Base-by-base conservation (phyloP, 352 stramenopile genomes). In the Globisporangium yorkense region DNA sequence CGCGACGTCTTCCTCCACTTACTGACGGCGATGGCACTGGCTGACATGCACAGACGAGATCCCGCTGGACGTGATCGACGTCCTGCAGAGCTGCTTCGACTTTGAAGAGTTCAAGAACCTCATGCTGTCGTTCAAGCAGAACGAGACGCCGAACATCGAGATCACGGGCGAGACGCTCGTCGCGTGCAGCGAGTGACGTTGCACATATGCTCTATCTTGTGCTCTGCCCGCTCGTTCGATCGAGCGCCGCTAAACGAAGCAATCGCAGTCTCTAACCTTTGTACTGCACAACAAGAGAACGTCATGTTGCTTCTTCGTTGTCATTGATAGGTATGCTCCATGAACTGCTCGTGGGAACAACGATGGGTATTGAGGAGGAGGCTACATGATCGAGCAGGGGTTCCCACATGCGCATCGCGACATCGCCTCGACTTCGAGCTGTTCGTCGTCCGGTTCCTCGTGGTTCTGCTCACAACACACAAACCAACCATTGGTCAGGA, bases 41-140 rank as follows among this genome's bases (percentile, higher is more conserved):
- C 5, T 9, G 31, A 9, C 31, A 9, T 8, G 20, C n/a, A 31
- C 18, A 85, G 83, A 92, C 31, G 79, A 92, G 50, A 91, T 94
- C 52, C 72, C 80, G 2, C 56, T 80, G 6, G 84, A 91, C 59
- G 83, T 92, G 33, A 85, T 89, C 56, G 84, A 92, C 59, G 76
- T 92, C 21, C 63, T 94, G 20, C 59, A 90, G 61, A 92, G 82
- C 63, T 90, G 74, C 66, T 87, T 77, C 16, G 77, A 91, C 56
- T 94, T 94, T 71, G 84, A 94, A 61, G 84, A 94, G 53, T 94
- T 94, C 65, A 92, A 92, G 71, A 84, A 62, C 44, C 75, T 94
- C 27, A 92, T 94, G 82, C 67, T 94, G 18, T 92, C 80, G 27
- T 92, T 85, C 66, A 94, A 92, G 64, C 81, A 89, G 47, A 91